Evolutionary conservation across 2,329 filamentous ascomycete species (phyloP), one percentile per base, ranked within the genome.

Genomic region (Cytospora piceae): DNA sequence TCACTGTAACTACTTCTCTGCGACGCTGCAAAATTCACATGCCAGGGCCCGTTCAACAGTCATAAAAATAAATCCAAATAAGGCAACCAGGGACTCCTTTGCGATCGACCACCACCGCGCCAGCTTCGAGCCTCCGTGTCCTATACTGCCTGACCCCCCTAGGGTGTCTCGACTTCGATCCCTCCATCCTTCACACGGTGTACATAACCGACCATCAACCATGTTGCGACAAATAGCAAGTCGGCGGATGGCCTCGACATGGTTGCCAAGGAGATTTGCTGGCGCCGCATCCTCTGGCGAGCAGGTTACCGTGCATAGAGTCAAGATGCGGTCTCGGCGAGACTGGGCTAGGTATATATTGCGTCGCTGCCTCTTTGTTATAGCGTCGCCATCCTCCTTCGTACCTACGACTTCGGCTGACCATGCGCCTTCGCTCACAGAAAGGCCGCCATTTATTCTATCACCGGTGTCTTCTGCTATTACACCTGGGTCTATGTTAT

Each of bases 401-500:
- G 2, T 42, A 8, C 12, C 4, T 1, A 7, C 1, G 37, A 14
- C 42, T 37, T 11, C 37, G 24, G 24, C 64, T 67, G 27, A 64
- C 49, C 11, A n/a, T 29, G 15, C 15, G 2, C 5, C 1, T 17
- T 5, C 27, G 4, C 7, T 2, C 37, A 8, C 55, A 68, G 67
- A 17, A 70, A 65, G 32, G 17, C n/a, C 22, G 39, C 53, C 14
- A 24, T 59, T 24, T 52, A 42, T 22, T 58, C 77, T n/a, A 66
- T 76, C 14, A 71, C 69, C 7, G 64, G 74, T 49, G 76, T 79
- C 53, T 67, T 76, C 2, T 80, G 78, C 68, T 83, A 75, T 70
- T 72, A 79, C 42, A 71, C 82, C 39, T 85, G 84, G 27, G 78
- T 78, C 61, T 80, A 82, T 1, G 67, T 86, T 2, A 73, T 77